These are phyloP conservation scores for Paecilomyces sp. DNA, from an alignment of 2,329 filamentous ascomycete species.

Conservation along the genomic window DNA sequence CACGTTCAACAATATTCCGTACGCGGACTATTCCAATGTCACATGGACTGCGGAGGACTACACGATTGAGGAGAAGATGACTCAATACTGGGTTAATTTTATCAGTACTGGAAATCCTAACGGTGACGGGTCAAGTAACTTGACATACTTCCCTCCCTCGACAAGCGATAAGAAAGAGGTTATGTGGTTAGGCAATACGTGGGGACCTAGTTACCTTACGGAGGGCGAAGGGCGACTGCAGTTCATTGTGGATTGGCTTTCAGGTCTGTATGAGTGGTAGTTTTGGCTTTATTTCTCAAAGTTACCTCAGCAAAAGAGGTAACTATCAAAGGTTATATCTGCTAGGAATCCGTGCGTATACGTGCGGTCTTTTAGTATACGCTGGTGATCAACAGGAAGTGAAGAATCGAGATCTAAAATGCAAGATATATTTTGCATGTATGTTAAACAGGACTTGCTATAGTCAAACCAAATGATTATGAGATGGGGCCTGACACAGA, in stretches of 20 bases:
- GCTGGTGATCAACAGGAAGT: too few species aligned
- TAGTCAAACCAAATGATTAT: too few species aligned
- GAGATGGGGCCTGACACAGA: too few species aligned
- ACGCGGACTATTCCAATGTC: constrained; percentile 13
- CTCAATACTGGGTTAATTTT: constrained; percentile 26
- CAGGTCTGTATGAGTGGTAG: not conserved
- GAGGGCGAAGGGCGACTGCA: not conserved
- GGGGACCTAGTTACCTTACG: not conserved
- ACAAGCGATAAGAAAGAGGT: constrained; percentile 3
- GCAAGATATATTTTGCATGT: too few species aligned
- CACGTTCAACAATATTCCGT: constrained; percentile 24
- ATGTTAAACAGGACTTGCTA: too few species aligned
- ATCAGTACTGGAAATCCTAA: constrained; percentile 24
- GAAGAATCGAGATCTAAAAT: too few species aligned
- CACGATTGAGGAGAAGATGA: constrained; percentile 15
- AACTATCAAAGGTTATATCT: too few species aligned
- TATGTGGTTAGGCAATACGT: constrained; percentile 12
- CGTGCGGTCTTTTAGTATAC: too few species aligned
- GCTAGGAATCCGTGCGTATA: too few species aligned
- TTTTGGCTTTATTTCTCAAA: not conserved
- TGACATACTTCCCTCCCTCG: constrained; percentile 33
- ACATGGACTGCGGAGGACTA: constrained; percentile 21
- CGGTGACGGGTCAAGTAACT: constrained; percentile 12
- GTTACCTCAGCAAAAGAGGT: not conserved
- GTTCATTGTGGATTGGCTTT: not conserved